phyloP scores from a whole-genome alignment of 176 grass and related monocot species.

The Aegilops speltoides region DNA sequence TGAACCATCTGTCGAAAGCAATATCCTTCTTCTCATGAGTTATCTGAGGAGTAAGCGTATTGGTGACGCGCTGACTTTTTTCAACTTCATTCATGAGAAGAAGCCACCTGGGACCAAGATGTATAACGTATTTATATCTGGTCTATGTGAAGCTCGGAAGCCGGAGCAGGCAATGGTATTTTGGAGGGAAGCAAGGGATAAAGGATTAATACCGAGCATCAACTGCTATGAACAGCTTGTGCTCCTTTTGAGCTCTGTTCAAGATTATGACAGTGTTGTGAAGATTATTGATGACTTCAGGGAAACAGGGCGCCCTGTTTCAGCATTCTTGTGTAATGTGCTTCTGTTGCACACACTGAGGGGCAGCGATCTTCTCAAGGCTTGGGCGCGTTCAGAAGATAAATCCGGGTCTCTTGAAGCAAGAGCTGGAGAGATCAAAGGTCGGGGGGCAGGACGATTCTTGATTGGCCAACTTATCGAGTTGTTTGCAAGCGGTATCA shows the following conservation, averaged over 20 bases:
- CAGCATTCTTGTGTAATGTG: slow-evolving; percentile 87
- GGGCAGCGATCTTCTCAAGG: slow-evolving; percentile 49
- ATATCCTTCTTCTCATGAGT: slow-evolving; percentile 67
- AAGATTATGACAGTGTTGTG: slow-evolving; percentile 66
- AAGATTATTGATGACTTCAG: slow-evolving; percentile 77
- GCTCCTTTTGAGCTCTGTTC: slow-evolving; percentile 53
- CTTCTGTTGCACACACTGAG: slow-evolving; percentile 82
- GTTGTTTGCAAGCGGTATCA: slow-evolving; percentile 69
- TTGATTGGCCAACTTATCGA: slow-evolving; percentile 72
- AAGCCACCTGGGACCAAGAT: slow-evolving; percentile 56
- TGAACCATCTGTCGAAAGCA: slow-evolving; percentile 56
- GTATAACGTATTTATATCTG: slow-evolving; percentile 87
- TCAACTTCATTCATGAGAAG: slow-evolving; percentile 56
- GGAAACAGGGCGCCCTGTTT: slow-evolving; percentile 85
- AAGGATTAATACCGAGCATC: slow-evolving; percentile 76
- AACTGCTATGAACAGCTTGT: slow-evolving; percentile 85
- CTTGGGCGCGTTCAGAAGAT: slow-evolving; percentile 58
- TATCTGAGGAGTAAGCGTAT: slow-evolving; percentile 88
- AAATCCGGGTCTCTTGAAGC: slow-evolving; percentile 23
- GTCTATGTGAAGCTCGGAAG: slow-evolving; percentile 71
- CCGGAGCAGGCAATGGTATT: slow-evolving; percentile 73
- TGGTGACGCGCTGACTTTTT: slow-evolving; percentile 65
- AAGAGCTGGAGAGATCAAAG: slow-evolving; percentile 39
- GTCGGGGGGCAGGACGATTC: slow-evolving; percentile 39
- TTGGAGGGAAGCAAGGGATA: slow-evolving; percentile 80